phyloP scores from a whole-genome alignment of 2,329 filamentous ascomycete species.

The Aureobasidium subglaciale region DNA sequence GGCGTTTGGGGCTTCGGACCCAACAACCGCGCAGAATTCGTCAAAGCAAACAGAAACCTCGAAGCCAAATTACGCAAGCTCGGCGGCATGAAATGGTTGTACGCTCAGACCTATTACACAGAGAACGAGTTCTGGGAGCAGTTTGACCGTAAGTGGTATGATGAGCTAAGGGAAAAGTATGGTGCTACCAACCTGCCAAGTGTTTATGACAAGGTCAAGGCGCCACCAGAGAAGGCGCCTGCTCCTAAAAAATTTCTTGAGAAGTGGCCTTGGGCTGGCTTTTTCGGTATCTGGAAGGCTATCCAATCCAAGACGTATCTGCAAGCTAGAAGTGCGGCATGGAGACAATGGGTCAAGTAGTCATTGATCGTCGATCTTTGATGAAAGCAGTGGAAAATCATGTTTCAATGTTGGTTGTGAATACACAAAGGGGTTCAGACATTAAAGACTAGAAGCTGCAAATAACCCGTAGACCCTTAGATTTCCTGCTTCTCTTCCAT shows the following conservation, averaged over 20 bases:
- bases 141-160: constrained; percentile 56
- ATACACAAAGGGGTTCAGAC: background rate
- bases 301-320: constrained; percentile 16
- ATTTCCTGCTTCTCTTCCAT: constrained; percentile 13
- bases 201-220: constrained; percentile 54
- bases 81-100: constrained; percentile 62
- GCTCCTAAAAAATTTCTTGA: background rate
- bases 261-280: constrained; percentile 17
- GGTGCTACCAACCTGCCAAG: constrained; percentile 52
- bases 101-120: constrained; percentile 62
- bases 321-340: constrained; percentile 15
- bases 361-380: background rate
- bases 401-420: background rate
- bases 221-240: background rate
- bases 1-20: constrained; percentile 50
- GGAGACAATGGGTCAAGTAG: constrained; percentile 11
- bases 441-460: background rate
- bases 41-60: constrained; percentile 51
- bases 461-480: background rate
- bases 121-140: constrained; percentile 62
- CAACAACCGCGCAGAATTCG: constrained; percentile 38
- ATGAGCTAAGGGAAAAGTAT: constrained; percentile 52
- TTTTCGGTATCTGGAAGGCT: constrained; percentile 18
- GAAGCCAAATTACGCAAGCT: constrained; percentile 54
- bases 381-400: too few relatives aligned